A percentile compares a stretch with the other conserved stretches of the same genome.
Evolutionary conservation across 768 basidiomycete species (phyloP).

Genomic region (Amanita fuliginea): DNA sequence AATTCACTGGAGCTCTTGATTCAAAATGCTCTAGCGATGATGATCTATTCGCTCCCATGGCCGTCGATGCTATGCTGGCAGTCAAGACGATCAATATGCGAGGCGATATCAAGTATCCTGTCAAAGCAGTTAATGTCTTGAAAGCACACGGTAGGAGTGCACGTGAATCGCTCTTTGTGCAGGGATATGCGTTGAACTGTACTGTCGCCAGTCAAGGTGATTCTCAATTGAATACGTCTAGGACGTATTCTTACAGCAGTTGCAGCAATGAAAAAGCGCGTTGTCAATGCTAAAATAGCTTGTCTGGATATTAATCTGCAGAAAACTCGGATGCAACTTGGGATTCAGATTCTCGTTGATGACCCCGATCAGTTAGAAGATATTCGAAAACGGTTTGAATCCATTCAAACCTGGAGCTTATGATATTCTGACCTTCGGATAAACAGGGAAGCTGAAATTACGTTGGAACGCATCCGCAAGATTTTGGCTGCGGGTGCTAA

Average conservation of each 20-base stretch:
- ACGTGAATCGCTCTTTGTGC: slow-evolving; percentile 87
- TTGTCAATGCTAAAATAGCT: slow-evolving; percentile 91
- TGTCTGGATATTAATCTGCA: slow-evolving; percentile 97
- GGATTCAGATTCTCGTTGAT: slow-evolving; percentile 94
- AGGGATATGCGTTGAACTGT: slow-evolving; percentile 96
- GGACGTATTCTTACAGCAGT: neutral
- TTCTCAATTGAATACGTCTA: neutral
- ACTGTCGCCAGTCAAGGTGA: slow-evolving; percentile 97
- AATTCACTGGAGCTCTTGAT: neutral
- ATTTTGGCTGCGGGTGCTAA: slow-evolving; percentile 94
- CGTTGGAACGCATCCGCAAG: slow-evolving; percentile 90
- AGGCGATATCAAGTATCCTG: slow-evolving; percentile 97
- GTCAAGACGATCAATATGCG: slow-evolving; percentile 90
- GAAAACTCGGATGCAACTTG: slow-evolving; percentile 95
- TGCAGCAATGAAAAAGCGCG: slow-evolving; percentile 93
- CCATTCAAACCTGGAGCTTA: neutral
- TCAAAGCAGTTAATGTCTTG: slow-evolving; percentile 96
- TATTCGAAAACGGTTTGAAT: slow-evolving; percentile 76
- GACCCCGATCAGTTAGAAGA: slow-evolving; percentile 95
- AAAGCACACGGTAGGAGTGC: slow-evolving; percentile 97
- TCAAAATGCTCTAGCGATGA: slow-evolving; percentile 62
- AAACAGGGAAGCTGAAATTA: slow-evolving; percentile 86
- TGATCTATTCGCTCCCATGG: slow-evolving; percentile 96
- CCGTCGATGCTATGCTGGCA: slow-evolving; percentile 96
- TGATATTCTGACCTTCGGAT: neutral